Conservation (phyloP, 2,329 filamentous ascomycete genomes). For the Colletotrichum sidae region DNA sequence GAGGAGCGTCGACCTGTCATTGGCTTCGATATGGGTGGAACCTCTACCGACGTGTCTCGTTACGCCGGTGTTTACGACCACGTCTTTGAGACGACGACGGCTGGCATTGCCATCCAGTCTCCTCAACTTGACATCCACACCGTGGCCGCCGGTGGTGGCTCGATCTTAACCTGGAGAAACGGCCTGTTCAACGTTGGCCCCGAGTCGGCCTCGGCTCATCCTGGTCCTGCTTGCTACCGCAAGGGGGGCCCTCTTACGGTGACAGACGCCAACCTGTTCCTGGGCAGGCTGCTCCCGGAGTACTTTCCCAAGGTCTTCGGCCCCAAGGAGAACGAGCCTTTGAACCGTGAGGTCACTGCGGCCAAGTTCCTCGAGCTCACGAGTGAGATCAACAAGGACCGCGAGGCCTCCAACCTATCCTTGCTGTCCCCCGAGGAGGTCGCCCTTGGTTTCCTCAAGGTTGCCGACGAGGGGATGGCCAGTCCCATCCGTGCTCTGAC, state of each 20-base stretch:
- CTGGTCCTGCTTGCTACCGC: constrained; percentile 79
- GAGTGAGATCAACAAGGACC: constrained; percentile 53
- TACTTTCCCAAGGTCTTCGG: constrained; percentile 82
- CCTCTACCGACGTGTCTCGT: constrained; percentile 78
- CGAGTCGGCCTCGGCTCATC: constrained; percentile 77
- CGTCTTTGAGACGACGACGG: constrained; percentile 79
- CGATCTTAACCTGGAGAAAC: constrained; percentile 76
- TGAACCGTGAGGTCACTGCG: constrained; percentile 55
- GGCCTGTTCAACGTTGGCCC: constrained; percentile 80
- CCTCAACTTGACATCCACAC: constrained; percentile 87
- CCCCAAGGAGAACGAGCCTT: constrained; percentile 70
- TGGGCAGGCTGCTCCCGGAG: constrained; percentile 69
- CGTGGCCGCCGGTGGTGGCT: constrained; percentile 81
- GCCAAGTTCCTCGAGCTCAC: constrained; percentile 56
- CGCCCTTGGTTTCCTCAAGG: constrained; percentile 50
- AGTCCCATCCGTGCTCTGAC: constrained; percentile 50
- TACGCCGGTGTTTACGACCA: constrained; percentile 64
- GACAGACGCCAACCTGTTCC: constrained; percentile 77
- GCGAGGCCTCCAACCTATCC: constrained; percentile 40
- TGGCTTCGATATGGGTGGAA: constrained; percentile 80
- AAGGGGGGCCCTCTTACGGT: constrained; percentile 78
- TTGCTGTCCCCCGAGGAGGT: constrained; percentile 50
- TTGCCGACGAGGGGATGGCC: constrained; percentile 52
- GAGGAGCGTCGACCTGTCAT: constrained; percentile 77
- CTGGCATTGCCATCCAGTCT: constrained; percentile 81